phyloP scores from a whole-genome alignment of 2,329 filamentous ascomycete species.

The Xylaria hypoxylon region DNA sequence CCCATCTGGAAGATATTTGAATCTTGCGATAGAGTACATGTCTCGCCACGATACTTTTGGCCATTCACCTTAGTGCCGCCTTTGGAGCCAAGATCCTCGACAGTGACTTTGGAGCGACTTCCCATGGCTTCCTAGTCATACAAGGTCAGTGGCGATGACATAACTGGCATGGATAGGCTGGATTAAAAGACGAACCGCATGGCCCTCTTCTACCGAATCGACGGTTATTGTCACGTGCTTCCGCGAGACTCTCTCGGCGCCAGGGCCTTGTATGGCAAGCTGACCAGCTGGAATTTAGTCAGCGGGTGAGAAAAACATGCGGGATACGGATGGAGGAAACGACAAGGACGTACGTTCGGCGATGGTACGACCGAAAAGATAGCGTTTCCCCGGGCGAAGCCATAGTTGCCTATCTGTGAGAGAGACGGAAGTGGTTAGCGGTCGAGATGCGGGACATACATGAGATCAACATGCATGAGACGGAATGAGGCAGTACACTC shows the following conservation, averaged over 20 bases:
- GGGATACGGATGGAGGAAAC: neutral
- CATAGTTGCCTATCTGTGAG: conserved; percentile 76
- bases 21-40: conserved; percentile 65
- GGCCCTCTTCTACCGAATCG: conserved; percentile 70
- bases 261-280: conserved; percentile 68
- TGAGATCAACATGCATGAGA: conserved; percentile 9
- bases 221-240: conserved; percentile 87
- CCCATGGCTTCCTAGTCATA: conserved; percentile 67
- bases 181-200: conserved; percentile 67
- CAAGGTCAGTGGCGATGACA: conserved; percentile 19
- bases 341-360: conserved; percentile 65
- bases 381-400: conserved; percentile 86
- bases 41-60: conserved; percentile 72
- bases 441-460: neutral
- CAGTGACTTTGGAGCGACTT: conserved; percentile 74
- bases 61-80: conserved; percentile 84
- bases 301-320: conserved; percentile 11
- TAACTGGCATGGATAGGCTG: neutral
- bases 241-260: conserved; percentile 85
- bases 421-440: conserved; percentile 37
- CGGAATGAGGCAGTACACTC: conserved; percentile 36
- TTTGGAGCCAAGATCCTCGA: conserved; percentile 87
- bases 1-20: conserved; percentile 78
- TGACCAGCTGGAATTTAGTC: conserved; percentile 64
- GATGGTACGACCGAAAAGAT: conserved; percentile 84